phyloP scores from a whole-genome alignment of 805 yeast genomes.

The Kluyveromyces dobzhanskii region DNA sequence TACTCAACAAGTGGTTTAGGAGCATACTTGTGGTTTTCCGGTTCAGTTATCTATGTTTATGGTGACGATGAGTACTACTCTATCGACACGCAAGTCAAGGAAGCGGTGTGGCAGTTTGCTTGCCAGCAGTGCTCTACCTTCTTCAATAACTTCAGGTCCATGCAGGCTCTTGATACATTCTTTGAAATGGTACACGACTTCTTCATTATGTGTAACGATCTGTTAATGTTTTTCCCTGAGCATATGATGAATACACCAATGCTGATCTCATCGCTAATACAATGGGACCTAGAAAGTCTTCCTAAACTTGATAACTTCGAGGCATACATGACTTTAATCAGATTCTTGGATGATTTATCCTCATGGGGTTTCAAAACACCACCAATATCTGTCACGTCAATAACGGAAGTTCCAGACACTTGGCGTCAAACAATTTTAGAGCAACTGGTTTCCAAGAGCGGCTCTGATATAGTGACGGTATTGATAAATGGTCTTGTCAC shows the following conservation, averaged over 20 bases:
- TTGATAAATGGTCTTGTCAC: constrained; percentile 61
- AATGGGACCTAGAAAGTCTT: constrained; percentile 46
- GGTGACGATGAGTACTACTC: constrained; percentile 41
- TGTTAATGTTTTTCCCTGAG: constrained; percentile 59
- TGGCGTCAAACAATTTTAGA: constrained; percentile 42
- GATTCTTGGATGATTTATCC: constrained; percentile 70
- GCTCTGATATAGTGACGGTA: constrained; percentile 43
- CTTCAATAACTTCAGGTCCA: constrained; percentile 34
- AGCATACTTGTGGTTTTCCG: constrained; percentile 86
- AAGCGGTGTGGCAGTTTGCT: constrained; percentile 68
- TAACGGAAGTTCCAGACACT: constrained; percentile 45
- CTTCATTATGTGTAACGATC: constrained; percentile 69
- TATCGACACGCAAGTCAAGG: constrained; percentile 35
- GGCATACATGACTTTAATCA: constrained; percentile 60
- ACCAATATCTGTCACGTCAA: constrained; percentile 58
- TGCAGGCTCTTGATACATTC: constrained; percentile 18
- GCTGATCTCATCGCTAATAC: constrained; percentile 43
- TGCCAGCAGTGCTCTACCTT: constrained; percentile 56
- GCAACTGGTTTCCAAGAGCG: constrained; percentile 42
- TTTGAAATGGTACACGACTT: constrained; percentile 77
- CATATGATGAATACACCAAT: constrained; percentile 29
- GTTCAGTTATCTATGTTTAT: constrained; percentile 67
- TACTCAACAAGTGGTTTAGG: constrained; percentile 65
- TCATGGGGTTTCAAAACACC: constrained; percentile 81
- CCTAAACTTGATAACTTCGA: constrained; percentile 56